Base-by-base conservation (phyloP, 2,329 filamentous ascomycete genomes). In the Penicillium sp. region DNA sequence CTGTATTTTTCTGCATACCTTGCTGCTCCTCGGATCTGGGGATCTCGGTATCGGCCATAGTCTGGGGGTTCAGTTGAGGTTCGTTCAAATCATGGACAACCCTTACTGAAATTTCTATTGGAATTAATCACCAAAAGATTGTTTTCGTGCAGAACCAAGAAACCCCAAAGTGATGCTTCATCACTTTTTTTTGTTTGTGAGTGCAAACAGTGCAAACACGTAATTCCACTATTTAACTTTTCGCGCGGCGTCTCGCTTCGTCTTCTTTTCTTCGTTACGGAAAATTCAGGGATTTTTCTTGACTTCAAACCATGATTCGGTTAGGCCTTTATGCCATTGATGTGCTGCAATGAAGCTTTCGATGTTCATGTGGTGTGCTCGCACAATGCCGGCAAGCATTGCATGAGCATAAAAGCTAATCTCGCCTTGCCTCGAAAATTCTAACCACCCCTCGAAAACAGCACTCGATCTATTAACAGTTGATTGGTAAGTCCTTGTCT, bases 31-130 rank as follows among this genome's bases (percentile, higher is more conserved):
- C 66, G 26, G 59, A 57, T 53, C 49, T 57, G 18, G 64, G 60
- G 53, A 61, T 69, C 50, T 70, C 69, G 49, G 55, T 57, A 54
- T 70, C 69, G 49, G 62, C 66, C 70, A 73, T 72, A 50, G 37
- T 67, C 62, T 56, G 27, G 45, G 41, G 35, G 14, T 33, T 43
- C 20, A 31, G 37, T 40, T 42, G 8, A 9, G 33, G 27, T 18
- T 41, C 25, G n/a, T 50, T 41, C 6, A 8, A n/a, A 7, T 5
- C 7, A 15, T 12, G 18, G 14, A 25, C 26, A 46, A 44, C 11
- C 23, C 37, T 42, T 50, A 50, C 48, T 42, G 9, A n/a, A 29
- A 31, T 31, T 42, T 35, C 20, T 15, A 25, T 6, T 7, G 14
- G 11, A 15, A 31, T 29, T 33, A 22, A 50, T 50, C 23, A 41